Evolutionary conservation across 345 rosid genomes (phyloP), one percentile per base, ranked within the genome.

Genomic region (Eucalyptus tenuipes): DNA sequence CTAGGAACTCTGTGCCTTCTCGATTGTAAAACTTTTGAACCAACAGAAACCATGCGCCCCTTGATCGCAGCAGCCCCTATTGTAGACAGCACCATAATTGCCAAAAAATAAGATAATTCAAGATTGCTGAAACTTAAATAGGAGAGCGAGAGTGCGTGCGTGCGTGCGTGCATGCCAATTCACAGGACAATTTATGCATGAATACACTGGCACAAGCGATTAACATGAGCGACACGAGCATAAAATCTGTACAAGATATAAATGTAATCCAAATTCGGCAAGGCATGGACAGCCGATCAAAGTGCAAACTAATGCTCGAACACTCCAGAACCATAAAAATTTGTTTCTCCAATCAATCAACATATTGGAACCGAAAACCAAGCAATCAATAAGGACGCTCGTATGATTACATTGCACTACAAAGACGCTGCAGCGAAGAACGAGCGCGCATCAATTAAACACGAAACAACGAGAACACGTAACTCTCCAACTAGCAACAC

Each of bases 1-100:
- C 89, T 86, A 81, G 16, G 59, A 27, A n/a, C 89, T 87, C 50
- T 88, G 66, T 86, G 87, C 85, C 93, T 94, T 81, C 91, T 91
- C 7, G 87, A 92, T 18, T 91, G 89, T 79, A 95, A 92, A 89
- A 92, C 94, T 90, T 94, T 93, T 18, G 92, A 92, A 85, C 97
- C 97, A 91, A 93, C 90, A 85, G 94, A 92, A 90, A 95, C 96
- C 94, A 93, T 92, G 81, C 13, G 31, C 90, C 59, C 71, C 85
- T 86, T 31, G 33, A 55, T 31, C 12, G n/a, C 47, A 86, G 31
- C 14, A 64, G 88, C 85, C 81, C 85, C 61, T 86, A 24, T 40
- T 6, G 27, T 40, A 75, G 25, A 75, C 82, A 75, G 45, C 82
- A 75, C 40, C 27, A 6, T 20, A 71, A 37, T 71, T 71, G 25